Evolutionary conservation across 2,329 filamentous ascomycete genomes (phyloP).

Genomic region (Seiridium unicorne): DNA sequence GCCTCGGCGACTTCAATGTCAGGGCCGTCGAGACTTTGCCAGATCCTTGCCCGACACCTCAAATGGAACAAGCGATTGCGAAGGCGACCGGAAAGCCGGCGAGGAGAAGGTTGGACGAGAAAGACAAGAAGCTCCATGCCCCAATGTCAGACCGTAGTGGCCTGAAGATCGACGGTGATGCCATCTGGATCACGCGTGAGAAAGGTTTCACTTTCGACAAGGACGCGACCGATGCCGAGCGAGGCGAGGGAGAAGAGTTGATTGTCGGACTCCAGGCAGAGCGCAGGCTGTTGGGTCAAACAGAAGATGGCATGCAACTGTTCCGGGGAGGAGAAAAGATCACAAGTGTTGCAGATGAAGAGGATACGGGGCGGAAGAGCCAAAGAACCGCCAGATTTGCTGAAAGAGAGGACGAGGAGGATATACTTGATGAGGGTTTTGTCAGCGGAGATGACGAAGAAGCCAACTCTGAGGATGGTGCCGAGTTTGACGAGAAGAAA

Average conservation of each 20-base stretch:
- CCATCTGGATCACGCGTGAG: slow-evolving; percentile 79
- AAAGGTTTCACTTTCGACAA: slow-evolving; percentile 75
- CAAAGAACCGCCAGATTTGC: slow-evolving; percentile 57
- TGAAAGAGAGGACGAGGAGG: slow-evolving; percentile 51
- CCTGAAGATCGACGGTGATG: slow-evolving; percentile 93
- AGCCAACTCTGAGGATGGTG: slow-evolving; percentile 50
- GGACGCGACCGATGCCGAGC: slow-evolving; percentile 65
- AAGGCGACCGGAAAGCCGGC: slow-evolving; percentile 82
- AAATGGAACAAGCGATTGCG: slow-evolving; percentile 81
- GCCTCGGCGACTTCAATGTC: slow-evolving; percentile 85
- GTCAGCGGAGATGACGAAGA: slow-evolving; percentile 54
- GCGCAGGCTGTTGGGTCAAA: slow-evolving; percentile 77
- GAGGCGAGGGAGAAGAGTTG: slow-evolving; percentile 92
- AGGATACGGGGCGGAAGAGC: slow-evolving; percentile 61
- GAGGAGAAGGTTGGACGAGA: slow-evolving; percentile 82
- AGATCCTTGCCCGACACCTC: slow-evolving; percentile 92
- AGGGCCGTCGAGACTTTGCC: slow-evolving; percentile 82
- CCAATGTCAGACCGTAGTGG: slow-evolving; percentile 98
- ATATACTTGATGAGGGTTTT: slow-evolving; percentile 52
- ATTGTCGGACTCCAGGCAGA: slow-evolving; percentile 87
- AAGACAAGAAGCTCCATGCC: slow-evolving; percentile 93
- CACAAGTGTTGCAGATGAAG: slow-evolving; percentile 54
- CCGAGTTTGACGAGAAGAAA: slow-evolving; percentile 58
- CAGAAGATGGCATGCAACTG: slow-evolving; percentile 77
- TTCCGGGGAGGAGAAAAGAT: slow-evolving; percentile 78